A percentile compares a stretch with the other conserved stretches of the same genome.
Evolutionary conservation across 2,329 filamentous ascomycete genomes (phyloP).

Genomic region (Ciborinia camelliae): DNA sequence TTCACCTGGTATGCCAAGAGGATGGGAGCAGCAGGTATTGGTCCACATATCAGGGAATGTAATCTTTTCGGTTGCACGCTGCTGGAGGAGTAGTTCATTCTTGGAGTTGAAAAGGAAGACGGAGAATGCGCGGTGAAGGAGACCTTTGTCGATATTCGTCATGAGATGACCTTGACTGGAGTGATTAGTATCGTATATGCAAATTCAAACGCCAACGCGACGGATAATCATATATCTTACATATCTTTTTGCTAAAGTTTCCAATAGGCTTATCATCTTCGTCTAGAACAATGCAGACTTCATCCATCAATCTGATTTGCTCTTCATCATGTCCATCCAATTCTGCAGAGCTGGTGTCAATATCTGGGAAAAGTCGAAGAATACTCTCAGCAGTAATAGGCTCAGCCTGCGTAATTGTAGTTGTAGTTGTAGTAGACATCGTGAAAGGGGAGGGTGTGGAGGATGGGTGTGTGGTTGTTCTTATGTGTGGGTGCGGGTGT

Average conservation of each 20-base stretch:
- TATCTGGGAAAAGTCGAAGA: constrained; percentile 82
- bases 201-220: constrained; percentile 3
- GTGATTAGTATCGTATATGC: constrained; percentile 29
- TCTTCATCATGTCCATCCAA: constrained; percentile 93
- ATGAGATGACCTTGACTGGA: constrained; percentile 86
- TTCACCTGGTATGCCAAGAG: constrained; percentile 85
- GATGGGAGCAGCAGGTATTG: constrained; percentile 98
- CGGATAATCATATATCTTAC: constrained; percentile 50
- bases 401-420: constrained; percentile 48
- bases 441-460: constrained; percentile 13
- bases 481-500: not conserved
- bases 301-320: constrained; percentile 97
- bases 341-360: constrained; percentile 65
- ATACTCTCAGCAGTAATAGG: constrained; percentile 83
- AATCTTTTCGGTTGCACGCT: constrained; percentile 94
- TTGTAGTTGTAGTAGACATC: constrained; percentile 43
- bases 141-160: constrained; percentile 95
- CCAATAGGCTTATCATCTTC: constrained; percentile 90
- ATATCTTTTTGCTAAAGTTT: constrained; percentile 96
- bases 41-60: constrained; percentile 99
- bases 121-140: constrained; percentile 95
- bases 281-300: constrained; percentile 96
- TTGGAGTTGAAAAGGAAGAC: constrained; percentile 96
- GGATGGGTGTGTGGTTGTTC: not conserved
- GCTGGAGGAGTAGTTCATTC: constrained; percentile 90